Percentiles rank a stretch among this genome's conserved stretches.
phyloP scores from a whole-genome alignment of 148 eudicot genomes.

The Nyssa sinensis region DNA sequence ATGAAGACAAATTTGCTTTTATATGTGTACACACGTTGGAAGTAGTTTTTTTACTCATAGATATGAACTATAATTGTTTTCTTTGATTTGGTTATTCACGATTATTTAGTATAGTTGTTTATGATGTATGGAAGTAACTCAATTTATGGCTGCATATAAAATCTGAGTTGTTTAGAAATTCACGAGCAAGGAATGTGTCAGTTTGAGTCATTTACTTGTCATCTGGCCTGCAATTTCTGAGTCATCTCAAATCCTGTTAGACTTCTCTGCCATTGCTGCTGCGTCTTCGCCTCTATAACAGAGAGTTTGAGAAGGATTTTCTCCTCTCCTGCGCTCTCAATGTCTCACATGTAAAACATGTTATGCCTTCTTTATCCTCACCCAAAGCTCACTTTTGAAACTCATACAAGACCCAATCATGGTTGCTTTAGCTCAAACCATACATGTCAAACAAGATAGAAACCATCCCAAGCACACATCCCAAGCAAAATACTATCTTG shows the following conservation, averaged over 20 bases:
- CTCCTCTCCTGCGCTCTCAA: neutral
- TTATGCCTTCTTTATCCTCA: neutral
- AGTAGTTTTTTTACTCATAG: neutral
- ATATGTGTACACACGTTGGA: neutral
- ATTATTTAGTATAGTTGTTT: neutral
- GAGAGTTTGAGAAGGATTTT: neutral
- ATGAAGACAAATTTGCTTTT: slow-evolving; percentile 20
- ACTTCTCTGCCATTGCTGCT: neutral
- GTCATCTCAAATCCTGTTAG: slow-evolving; percentile 1
- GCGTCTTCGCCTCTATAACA: neutral
- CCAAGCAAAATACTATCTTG: too few relatives aligned
- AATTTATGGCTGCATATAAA: neutral
- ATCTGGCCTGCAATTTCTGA: neutral
- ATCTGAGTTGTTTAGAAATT: neutral
- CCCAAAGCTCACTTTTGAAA: neutral
- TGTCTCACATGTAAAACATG: neutral
- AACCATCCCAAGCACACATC: too few relatives aligned
- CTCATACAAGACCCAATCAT: neutral
- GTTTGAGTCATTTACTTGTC: slow-evolving; percentile 3
- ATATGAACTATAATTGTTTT: neutral
- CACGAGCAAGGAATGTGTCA: neutral
- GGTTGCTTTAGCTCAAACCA: too few relatives aligned
- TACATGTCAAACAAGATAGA: too few relatives aligned
- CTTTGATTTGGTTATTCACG: neutral
- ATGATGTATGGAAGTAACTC: neutral